phyloP scores from a whole-genome alignment of 2,329 filamentous ascomycete genomes.

The Nemania bipapillata region DNA sequence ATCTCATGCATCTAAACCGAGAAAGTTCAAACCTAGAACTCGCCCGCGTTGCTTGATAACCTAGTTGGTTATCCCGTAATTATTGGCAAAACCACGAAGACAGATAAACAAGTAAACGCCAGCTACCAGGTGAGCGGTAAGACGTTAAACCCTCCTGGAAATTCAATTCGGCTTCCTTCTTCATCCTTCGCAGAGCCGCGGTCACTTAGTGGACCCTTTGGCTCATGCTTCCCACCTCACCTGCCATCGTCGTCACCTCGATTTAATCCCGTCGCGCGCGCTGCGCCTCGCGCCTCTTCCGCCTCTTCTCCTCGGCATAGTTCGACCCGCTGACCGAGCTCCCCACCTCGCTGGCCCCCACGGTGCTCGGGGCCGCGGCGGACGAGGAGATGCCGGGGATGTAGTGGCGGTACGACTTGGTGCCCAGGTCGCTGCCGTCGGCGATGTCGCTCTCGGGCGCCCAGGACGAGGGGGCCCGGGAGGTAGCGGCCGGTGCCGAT shows the following conservation, averaged over 20 bases:
- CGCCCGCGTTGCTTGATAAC: neutral
- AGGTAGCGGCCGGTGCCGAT: conserved; percentile 44
- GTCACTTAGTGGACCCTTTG: too few relatives aligned
- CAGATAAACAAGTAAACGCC: neutral
- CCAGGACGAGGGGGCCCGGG: conserved; percentile 52
- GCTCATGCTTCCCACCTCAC: neutral
- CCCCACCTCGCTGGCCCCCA: conserved; percentile 7
- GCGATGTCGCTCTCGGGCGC: conserved; percentile 54
- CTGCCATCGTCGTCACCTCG: neutral
- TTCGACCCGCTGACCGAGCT: conserved; percentile 50
- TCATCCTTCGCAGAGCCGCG: too few relatives aligned
- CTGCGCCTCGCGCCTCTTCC: conserved; percentile 54
- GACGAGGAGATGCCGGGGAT: conserved; percentile 62
- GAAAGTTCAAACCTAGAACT: neutral
- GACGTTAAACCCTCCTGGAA: neutral
- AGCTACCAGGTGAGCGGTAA: neutral
- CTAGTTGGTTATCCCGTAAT: neutral
- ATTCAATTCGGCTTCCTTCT: neutral
- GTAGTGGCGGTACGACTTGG: conserved; percentile 67
- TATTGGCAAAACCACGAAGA: neutral
- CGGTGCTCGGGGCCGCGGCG: conserved; percentile 42
- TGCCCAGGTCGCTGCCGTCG: conserved; percentile 62
- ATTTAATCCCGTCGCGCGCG: conserved; percentile 16
- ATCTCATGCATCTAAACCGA: neutral
- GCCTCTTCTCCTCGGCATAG: conserved; percentile 59